Percentiles rank a stretch among this genome's conserved stretches.
These are phyloP conservation scores for Penicillium decumbens DNA, from an alignment of 2,329 filamentous ascomycete species.

Conservation along the genomic window DNA sequence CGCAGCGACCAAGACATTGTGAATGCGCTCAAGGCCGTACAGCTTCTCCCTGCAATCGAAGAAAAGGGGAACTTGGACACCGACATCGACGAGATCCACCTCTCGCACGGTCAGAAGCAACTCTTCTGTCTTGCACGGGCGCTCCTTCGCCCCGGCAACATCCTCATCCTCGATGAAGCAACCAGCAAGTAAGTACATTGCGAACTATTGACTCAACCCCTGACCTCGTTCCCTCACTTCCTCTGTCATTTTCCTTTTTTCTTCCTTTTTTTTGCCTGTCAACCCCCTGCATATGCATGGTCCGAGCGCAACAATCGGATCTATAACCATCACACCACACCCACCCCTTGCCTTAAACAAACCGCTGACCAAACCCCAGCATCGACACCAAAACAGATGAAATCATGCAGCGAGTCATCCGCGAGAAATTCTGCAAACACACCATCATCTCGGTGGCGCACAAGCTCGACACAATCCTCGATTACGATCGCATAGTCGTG, in stretches of 20 bases:
- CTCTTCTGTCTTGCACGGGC: slow-evolving; percentile 60
- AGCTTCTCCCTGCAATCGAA: slow-evolving; percentile 35
- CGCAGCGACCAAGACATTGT: slow-evolving; percentile 33
- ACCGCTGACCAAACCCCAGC: slow-evolving; percentile 31
- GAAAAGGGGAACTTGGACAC: slow-evolving; percentile 40
- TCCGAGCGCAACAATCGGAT: slow-evolving; percentile 15
- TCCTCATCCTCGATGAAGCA: slow-evolving; percentile 46
- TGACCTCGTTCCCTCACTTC: slow-evolving; percentile 11
- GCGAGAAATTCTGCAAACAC: slow-evolving; percentile 50
- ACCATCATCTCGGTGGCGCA: slow-evolving; percentile 59
- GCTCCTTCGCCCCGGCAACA: slow-evolving; percentile 47
- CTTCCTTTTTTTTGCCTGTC: slow-evolving; percentile 8
- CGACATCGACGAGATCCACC: slow-evolving; percentile 46
- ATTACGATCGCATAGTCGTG: slow-evolving; percentile 38
- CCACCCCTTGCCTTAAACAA: slow-evolving; percentile 10
- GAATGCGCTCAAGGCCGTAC: slow-evolving; percentile 36
- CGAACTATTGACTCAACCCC: slow-evolving; percentile 11
- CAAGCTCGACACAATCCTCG: slow-evolving; percentile 47
- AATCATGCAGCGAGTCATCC: slow-evolving; percentile 54
- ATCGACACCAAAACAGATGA: slow-evolving; percentile 57
- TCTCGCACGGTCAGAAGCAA: slow-evolving; percentile 59
- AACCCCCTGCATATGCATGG: slow-evolving; percentile 20
- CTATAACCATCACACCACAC: slow-evolving; percentile 3
- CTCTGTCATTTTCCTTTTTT: neutral
- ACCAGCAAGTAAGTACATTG: slow-evolving; percentile 32